A percentile compares a stretch with the other conserved stretches of the same genome.
These are phyloP conservation scores for Musa troglodytarum DNA, from an alignment of 176 grass and related monocot genomes.

Conservation along the genomic window DNA sequence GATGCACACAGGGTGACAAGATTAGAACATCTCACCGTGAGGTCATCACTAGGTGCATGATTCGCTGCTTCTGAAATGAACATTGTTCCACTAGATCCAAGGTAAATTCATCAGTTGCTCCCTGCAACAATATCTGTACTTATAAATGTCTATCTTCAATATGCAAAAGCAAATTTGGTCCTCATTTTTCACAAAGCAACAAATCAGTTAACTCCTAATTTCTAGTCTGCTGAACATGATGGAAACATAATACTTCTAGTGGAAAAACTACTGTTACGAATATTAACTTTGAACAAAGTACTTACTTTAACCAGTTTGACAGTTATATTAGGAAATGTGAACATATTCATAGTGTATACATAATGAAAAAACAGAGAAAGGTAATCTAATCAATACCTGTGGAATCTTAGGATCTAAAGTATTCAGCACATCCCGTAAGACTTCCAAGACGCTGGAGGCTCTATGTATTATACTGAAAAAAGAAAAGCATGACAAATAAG, in stretches of 20 bases:
- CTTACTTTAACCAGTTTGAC: neutral
- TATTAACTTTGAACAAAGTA: neutral
- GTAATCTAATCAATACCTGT: slow-evolving; percentile 1
- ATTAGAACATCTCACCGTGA: slow-evolving; percentile 6
- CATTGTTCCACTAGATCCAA: slow-evolving; percentile 96
- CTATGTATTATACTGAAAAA: slow-evolving; percentile 9
- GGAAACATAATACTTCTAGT: no score
- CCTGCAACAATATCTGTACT: neutral
- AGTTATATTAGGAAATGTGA: neutral
- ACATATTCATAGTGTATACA: slow-evolving; percentile 3
- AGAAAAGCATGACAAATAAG: neutral
- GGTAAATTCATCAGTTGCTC: slow-evolving; percentile 69
- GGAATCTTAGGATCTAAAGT: slow-evolving; percentile 7
- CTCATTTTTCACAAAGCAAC: neutral
- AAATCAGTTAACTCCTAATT: neutral
- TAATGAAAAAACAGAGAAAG: slow-evolving; percentile 16
- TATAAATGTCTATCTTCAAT: neutral
- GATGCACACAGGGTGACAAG: neutral
- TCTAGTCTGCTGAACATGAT: no score
- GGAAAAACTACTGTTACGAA: neutral
- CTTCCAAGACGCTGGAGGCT: slow-evolving; percentile 14
- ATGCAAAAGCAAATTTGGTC: neutral
- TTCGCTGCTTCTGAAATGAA: slow-evolving; percentile 86
- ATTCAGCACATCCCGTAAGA: slow-evolving; percentile 4
- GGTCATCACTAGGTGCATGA: slow-evolving; percentile 95